Base-by-base conservation (phyloP, 371 early-diverging fungal genomes). In the Encephalitozoon hellem region DNA sequence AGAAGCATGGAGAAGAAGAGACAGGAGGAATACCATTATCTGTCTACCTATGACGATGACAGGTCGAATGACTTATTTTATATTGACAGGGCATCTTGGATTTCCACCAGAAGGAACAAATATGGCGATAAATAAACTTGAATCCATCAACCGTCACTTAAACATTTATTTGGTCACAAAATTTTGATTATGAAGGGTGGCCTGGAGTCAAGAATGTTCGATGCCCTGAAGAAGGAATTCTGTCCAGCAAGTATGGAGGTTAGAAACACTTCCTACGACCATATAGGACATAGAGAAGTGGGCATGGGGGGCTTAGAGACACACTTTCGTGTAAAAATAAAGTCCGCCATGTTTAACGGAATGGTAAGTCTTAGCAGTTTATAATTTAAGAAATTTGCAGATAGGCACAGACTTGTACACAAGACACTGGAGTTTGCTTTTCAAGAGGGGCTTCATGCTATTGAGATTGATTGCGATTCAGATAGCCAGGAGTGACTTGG, bases 351-450 rank as follows among this genome's bases (percentile, higher is more conserved):
- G 39, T 42, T 42, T 25, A 66, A 66, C 28, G 28, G 23, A 66
- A 66, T 66, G 67, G 47, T 45, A 66, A 42, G 47, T 66, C n/a
- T 5, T 4, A 34, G 18, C 42, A 1, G 8, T 43, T 0, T 32
- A 38, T 59, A 59, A 59, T 38, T 59, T 59, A 59, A 59, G 59
- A 59, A 34, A 34, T n/a, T 59, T 2, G 1, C 34, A 34, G 59
- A 59, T 18, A 76, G 76, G 32, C 55, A 76, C 15, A 69, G 64
- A 59, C 38, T 59, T 39, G 52, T 76, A 4, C 54, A 76, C 41
- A 30, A 18, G 26, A 32, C 59, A 38, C 42, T 67, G 12, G 34
- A 65, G 1, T 54, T 53, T 76, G 69, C 39, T 30, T 69, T 76
- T 39, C 9, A 52, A 5, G 39, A 43, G 9, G 69, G 63, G 1